A percentile compares a stretch with the other conserved stretches of the same genome.
Conservation (phyloP, 345 rosid genomes). For the Melaleuca alternifolia region DNA sequence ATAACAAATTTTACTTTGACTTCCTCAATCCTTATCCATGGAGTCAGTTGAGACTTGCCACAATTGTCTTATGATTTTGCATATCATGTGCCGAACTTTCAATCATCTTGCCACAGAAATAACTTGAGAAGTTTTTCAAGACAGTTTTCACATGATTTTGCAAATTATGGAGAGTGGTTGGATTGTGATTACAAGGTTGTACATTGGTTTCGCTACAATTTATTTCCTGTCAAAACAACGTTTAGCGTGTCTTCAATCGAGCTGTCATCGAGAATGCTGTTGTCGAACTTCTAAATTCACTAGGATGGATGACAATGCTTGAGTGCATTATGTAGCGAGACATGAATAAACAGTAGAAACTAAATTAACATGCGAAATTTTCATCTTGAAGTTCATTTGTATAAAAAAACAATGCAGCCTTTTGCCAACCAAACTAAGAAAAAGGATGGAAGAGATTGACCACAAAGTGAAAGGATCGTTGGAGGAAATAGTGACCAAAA, state of each 20-base stretch:
- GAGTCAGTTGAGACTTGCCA: background rate
- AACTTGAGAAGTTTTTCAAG: background rate
- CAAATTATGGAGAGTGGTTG: background rate
- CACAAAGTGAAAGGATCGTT: background rate
- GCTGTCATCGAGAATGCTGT: background rate
- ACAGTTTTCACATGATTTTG: background rate
- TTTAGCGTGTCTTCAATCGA: background rate
- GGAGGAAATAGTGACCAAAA: background rate
- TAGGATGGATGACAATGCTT: background rate
- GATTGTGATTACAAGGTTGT: background rate
- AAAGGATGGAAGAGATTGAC: background rate
- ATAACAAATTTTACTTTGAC: background rate
- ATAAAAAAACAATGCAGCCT: background rate
- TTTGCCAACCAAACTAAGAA: background rate
- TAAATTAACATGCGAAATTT: background rate
- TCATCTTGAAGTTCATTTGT: background rate
- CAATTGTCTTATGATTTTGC: background rate
- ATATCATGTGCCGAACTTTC: background rate
- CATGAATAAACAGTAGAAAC: background rate
- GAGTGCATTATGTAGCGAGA: background rate
- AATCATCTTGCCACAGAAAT: background rate
- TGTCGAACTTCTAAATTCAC: background rate
- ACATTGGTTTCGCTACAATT: background rate
- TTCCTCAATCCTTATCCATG: background rate
- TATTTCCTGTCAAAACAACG: background rate